Conservation (phyloP, 1,284 basidiomycete species). For the Macrocybe sp. region DNA sequence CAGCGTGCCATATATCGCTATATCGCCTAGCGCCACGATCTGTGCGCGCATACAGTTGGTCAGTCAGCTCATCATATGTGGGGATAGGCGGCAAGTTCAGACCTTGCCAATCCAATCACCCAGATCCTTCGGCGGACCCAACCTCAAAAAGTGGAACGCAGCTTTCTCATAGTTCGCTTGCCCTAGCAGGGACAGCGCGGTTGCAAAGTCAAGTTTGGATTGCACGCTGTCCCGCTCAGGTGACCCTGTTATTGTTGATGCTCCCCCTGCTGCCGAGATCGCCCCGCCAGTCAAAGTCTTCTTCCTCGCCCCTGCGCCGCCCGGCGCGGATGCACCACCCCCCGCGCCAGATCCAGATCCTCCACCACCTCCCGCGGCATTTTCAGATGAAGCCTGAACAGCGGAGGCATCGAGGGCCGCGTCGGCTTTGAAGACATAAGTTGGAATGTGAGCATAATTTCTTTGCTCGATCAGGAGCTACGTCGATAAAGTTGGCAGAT, state of each 20-base stretch:
- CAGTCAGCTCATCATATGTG: neutral
- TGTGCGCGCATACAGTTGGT: conserved; percentile 22
- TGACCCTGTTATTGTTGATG: no score
- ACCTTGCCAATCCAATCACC: conserved; percentile 73
- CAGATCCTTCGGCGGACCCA: conserved; percentile 59
- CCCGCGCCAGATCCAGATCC: conserved; percentile 2
- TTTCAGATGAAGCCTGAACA: conserved; percentile 19
- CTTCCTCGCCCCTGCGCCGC: conserved; percentile 26
- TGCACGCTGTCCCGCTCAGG: conserved; percentile 58
- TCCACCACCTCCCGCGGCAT: conserved; percentile 15
- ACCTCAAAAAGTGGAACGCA: conserved; percentile 61
- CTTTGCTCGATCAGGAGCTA: conserved; percentile 79
- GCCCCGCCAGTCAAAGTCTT: conserved; percentile 32
- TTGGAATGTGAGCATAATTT: conserved; percentile 78
- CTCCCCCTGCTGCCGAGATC: conserved; percentile 23
- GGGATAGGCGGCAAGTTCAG: conserved; percentile 4
- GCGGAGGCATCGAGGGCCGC: conserved; percentile 69
- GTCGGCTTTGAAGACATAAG: conserved; percentile 90
- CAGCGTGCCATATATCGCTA: conserved; percentile 79
- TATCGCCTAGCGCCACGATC: conserved; percentile 73
- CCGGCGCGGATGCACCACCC: conserved; percentile 13
- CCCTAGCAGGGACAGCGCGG: conserved; percentile 68
- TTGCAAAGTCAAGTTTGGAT: conserved; percentile 76
- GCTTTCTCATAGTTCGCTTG: conserved; percentile 73
- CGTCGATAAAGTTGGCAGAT: neutral